Evolutionary conservation across 768 basidiomycete genomes (phyloP).

Genomic region (Phlegmacium glaucopus): DNA sequence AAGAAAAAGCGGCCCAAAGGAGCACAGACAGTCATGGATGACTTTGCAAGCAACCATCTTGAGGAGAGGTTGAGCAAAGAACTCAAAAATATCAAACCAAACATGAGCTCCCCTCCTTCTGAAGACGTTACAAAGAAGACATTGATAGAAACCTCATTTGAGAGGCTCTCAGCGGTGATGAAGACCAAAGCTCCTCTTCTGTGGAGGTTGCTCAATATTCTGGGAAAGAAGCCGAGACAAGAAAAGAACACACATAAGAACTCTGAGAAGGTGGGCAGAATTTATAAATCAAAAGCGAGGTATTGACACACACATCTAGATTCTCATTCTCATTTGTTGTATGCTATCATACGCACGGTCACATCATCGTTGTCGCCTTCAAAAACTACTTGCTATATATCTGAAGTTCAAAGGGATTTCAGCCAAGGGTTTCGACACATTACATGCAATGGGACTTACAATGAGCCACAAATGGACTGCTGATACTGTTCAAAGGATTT

Average conservation of each 20-base stretch:
- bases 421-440: conserved; percentile 31
- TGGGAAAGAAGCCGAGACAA: background rate
- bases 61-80: conserved; percentile 8
- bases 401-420: conserved; percentile 31
- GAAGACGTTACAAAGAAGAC: conserved; percentile 13
- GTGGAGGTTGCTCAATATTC: background rate
- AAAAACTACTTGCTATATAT: conserved; percentile 30
- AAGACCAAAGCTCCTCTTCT: background rate
- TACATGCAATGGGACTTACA: conserved; percentile 28
- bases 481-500: conserved; percentile 18
- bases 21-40: conserved; percentile 10
- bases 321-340: conserved; percentile 20
- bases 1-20: conserved; percentile 13
- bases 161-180: background rate
- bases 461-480: conserved; percentile 35
- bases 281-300: conserved; percentile 5
- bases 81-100: conserved; percentile 4
- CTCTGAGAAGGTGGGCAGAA: background rate
- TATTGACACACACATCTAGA: background rate
- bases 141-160: conserved; percentile 3
- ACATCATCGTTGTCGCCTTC: conserved; percentile 18
- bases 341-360: conserved; percentile 18
- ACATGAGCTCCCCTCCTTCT: background rate
- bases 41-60: conserved; percentile 16
- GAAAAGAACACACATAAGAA: background rate